These are phyloP conservation scores for Kernera saxatilis DNA, from an alignment of 345 rosid genomes.

Conservation along the genomic window DNA sequence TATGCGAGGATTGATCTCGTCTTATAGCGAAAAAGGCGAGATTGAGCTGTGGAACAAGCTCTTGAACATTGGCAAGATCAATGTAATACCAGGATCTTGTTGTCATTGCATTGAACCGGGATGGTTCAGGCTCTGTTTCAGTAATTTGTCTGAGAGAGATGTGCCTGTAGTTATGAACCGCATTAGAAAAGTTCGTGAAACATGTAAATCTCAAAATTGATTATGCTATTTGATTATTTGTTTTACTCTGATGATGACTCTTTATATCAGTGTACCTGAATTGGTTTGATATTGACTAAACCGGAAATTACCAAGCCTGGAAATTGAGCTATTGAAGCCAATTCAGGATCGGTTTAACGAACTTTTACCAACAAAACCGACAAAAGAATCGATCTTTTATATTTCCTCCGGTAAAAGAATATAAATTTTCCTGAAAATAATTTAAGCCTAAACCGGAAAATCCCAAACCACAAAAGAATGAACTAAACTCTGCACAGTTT, in stretches of 20 bases:
- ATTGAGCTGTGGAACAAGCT: constrained; percentile 88
- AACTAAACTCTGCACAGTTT: background rate
- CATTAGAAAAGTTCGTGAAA: constrained; percentile 49
- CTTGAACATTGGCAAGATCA: constrained; percentile 60
- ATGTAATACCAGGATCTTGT: constrained; percentile 75
- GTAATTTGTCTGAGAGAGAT: constrained; percentile 57
- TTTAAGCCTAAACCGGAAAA: background rate
- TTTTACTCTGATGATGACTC: background rate
- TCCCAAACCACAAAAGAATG: constrained; percentile 11
- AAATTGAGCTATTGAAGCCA: background rate
- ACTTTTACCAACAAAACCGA: background rate
- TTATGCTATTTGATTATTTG: constrained; percentile 25
- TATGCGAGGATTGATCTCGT: constrained; percentile 63
- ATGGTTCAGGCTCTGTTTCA: constrained; percentile 78
- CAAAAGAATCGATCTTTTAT: background rate
- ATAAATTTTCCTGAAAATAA: background rate
- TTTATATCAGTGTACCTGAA: background rate
- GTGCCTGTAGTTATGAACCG: constrained; percentile 59
- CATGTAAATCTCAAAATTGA: constrained; percentile 61
- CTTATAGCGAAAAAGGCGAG: constrained; percentile 88
- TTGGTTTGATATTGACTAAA: background rate
- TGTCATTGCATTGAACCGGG: constrained; percentile 97
- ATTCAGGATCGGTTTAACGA: background rate
- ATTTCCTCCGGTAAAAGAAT: background rate
- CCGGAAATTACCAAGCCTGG: background rate